Evolutionary conservation across 306 rosid species (phyloP).

Genomic region (Quercus suber): DNA sequence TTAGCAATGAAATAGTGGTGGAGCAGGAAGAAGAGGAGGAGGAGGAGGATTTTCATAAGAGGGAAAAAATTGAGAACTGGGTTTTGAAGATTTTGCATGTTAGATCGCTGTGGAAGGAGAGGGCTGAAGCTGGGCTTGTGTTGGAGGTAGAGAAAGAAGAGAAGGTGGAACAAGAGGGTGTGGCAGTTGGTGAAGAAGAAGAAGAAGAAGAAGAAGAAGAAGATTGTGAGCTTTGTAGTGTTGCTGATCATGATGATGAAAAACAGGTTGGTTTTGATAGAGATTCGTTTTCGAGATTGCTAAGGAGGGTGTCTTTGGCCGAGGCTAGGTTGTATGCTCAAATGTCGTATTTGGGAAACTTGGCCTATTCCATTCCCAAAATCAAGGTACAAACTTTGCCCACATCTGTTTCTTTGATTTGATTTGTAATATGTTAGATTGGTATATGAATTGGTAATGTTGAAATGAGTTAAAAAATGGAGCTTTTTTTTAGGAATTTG

Average conservation of each 20-base stretch:
- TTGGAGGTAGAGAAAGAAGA: not conserved
- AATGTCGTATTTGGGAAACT: constrained; percentile 78
- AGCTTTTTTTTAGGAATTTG: not conserved
- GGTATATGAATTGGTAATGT: not conserved
- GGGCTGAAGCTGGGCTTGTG: constrained; percentile 9
- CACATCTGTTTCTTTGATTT: not conserved
- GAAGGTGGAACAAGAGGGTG: constrained; percentile 2
- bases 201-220: constrained; percentile 16
- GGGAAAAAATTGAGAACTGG: constrained; percentile 51
- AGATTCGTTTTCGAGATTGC: constrained; percentile 69
- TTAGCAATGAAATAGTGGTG: constrained; percentile 20
- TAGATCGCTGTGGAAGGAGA: constrained; percentile 60
- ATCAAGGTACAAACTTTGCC: constrained; percentile 52
- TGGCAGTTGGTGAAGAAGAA: constrained; percentile 17
- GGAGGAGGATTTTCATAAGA: constrained; percentile 13
- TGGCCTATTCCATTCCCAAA: constrained; percentile 71
- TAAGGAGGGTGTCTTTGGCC: constrained; percentile 69
- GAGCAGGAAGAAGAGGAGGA: constrained; percentile 21
- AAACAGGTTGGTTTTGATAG: constrained; percentile 50
- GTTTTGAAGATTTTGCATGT: constrained; percentile 71
- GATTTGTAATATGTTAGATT: not conserved
- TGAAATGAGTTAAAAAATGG: not conserved
- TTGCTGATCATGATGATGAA: constrained; percentile 31
- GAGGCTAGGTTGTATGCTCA: constrained; percentile 81
- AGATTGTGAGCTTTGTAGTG: constrained; percentile 49